Base-by-base conservation (phyloP, 306 rosid genomes). In the Quercus glauca region DNA sequence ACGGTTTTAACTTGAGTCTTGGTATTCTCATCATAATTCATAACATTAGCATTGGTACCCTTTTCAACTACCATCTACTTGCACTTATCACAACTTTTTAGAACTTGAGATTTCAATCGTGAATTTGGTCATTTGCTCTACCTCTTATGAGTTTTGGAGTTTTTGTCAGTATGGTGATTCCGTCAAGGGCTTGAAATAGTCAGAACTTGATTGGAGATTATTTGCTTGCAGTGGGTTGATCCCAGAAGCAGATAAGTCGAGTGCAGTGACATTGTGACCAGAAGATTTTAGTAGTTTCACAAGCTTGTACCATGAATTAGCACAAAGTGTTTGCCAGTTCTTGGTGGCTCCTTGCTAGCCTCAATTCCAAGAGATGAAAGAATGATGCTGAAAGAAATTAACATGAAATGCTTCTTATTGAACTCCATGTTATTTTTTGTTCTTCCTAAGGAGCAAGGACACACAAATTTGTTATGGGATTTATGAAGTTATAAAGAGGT, bases 221-320 rank as follows among this genome's bases (percentile, higher is more conserved):
- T 69, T 49, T 0, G 75, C 11, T 4, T 58, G 76, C 1, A 15
- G 21, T 0, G 45, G 77, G 41, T 85, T 55, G 18, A 83, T 55
- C 12, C 88, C 87, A 13, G 84, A 69, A 21, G 81, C 85, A 0
- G 79, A 81, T 71, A 83, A 74, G 80, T 89, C 88, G 0, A 87
- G 14, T 0, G 86, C 80, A 0, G 78, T 89, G 49, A 87, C 84
- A 0, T 43, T 63, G 61, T 89, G 81, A 21, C 88, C 87, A 2
- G 71, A 58, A 0, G 76, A 65, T 61, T 70, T 64, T 0, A 85
- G 68, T 4, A 76, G n/a, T 12, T 80, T 4, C 12, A 58, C 55
- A 10, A 86, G 78, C 79, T 86, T 87, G 86, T 81, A 87, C 90
- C 86, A 25, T 89, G 93, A 12, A 89, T 84, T 4, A 85, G 79